Base-by-base conservation (phyloP, 306 rosid genomes). In the Quercus robur region DNA sequence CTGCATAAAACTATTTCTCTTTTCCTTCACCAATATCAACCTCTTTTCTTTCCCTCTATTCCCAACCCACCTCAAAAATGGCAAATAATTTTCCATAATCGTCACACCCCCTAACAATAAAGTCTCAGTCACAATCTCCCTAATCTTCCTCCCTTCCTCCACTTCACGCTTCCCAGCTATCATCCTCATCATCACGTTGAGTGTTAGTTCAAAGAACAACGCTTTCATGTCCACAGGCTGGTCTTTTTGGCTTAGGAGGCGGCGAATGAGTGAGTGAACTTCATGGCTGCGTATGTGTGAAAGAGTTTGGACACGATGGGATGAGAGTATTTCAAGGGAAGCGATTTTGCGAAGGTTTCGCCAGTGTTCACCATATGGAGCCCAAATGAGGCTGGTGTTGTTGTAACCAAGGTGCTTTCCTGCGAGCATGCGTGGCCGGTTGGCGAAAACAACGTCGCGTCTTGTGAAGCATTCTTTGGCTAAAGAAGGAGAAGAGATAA, bases 331-430 rank as follows among this genome's bases (percentile, higher is more conserved):
- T 18, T 86, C 83, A 31, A 77, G 56, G 28, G 79, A 46, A 17
- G 87, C 49, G 5, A 86, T 81, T 23, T 83, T 83, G 13, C 85
- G 74, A 26, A 81, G 69, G 81, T 83, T 83, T 23, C 80, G 79
- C 89, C 85, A 86, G 61, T 83, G 87, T 9, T 77, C 79, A 15
- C 89, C 89, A 19, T 86, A 86, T 0, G 89, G 55, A 18, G 87
- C 83, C 83, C 84, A 83, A 7, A 14, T 18, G 4, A 86, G 38
- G 56, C 59, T 26, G 18, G 87, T 80, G 74, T 80, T 77, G 46
- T 70, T 55, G 58, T 25, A 69, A 57, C 76, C 76, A 3, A 70
- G 12, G 76, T 78, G 61, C 12, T 78, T 78, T 26, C 76, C 76
- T 15, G 75, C 81, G 2, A 20, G 6, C 15, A 70, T 6, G 10